Base-by-base conservation (phyloP, 306 rosid genomes). In the Gynostemma pentaphyllum region DNA sequence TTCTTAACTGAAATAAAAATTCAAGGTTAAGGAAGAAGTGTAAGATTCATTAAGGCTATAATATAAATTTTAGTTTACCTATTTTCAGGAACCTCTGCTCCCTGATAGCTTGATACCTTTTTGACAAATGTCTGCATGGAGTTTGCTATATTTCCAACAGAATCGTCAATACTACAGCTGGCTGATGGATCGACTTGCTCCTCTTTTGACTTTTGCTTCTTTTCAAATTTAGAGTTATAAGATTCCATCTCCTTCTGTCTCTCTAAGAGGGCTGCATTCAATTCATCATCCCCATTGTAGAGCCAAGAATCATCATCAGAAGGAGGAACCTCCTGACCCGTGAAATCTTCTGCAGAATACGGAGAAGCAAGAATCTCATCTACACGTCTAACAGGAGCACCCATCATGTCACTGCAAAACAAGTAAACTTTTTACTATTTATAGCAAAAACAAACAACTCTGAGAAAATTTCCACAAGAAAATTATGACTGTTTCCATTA, bases 261-360 rank as follows among this genome's bases (percentile, higher is more conserved):
- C 80, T 92, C 90, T 68, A 77, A 47, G 67, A 92, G 90, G 30
- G 83, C 90, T 37, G 83, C 71, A 78, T 81, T 86, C 72, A 92
- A 77, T 44, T 88, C 99, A 34, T 79, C 96, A 68, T 92, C 99
- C 51, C 95, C 99, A 45, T 62, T 41, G 75, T 88, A 87, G 50
- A 88, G 85, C 99, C 95, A 94, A 23, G 86, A 82, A 76, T 94
- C 97, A 63, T 80, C 78, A 62, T 88, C 95, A 71, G 94, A 84
- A 41, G 95, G 90, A 70, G 90, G 89, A 70, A 86, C 76, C 40
- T 78, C 87, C 49, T 56, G 86, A 65, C 62, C 69, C 71, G 63
- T 79, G 64, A 88, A 84, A 70, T 79, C 83, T 45, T 88, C 86
- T 11, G 55, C 83, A 1, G 94, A 84, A 70, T 81, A 52, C 4